Conservation (phyloP, 805 yeast genomes). For the Peterozyma xylosa region DNA sequence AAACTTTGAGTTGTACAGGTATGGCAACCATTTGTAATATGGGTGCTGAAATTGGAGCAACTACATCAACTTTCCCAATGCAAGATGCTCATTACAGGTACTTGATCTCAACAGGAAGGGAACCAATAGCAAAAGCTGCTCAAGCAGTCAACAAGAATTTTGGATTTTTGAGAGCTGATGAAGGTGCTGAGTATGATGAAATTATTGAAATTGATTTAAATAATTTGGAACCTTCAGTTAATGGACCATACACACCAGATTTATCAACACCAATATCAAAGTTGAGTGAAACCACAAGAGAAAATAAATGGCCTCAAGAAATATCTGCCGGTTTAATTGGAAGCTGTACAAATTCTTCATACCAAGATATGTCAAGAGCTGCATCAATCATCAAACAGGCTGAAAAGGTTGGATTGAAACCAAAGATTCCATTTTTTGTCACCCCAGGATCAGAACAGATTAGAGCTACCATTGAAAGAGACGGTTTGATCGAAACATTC, state of each 20-base stretch:
- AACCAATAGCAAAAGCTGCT: slow-evolving; percentile 79
- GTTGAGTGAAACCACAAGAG: slow-evolving; percentile 74
- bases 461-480: slow-evolving; percentile 96
- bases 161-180: slow-evolving; percentile 75
- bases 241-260: slow-evolving; percentile 99
- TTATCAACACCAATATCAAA: slow-evolving; percentile 91
- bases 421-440: slow-evolving; percentile 87
- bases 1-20: slow-evolving; percentile 92
- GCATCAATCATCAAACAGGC: slow-evolving; percentile 91
- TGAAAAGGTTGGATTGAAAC: slow-evolving; percentile 80
- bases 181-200: slow-evolving; percentile 91
- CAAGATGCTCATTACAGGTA: slow-evolving; percentile 84
- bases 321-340: slow-evolving; percentile 95
- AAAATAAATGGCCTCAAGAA: slow-evolving; percentile 87
- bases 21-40: slow-evolving; percentile 99
- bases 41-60: slow-evolving; percentile 99
- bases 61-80: slow-evolving; percentile 96
- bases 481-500: slow-evolving; percentile 85
- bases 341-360: slow-evolving; percentile 97
- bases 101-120: slow-evolving; percentile 81
- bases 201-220: slow-evolving; percentile 83
- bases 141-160: slow-evolving; percentile 51
- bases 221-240: slow-evolving; percentile 89
- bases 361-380: slow-evolving; percentile 97
- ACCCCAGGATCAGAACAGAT: slow-evolving; percentile 99